phyloP scores from a whole-genome alignment of 352 stramenopile genomes.

The Phytophthora hybrid region DNA sequence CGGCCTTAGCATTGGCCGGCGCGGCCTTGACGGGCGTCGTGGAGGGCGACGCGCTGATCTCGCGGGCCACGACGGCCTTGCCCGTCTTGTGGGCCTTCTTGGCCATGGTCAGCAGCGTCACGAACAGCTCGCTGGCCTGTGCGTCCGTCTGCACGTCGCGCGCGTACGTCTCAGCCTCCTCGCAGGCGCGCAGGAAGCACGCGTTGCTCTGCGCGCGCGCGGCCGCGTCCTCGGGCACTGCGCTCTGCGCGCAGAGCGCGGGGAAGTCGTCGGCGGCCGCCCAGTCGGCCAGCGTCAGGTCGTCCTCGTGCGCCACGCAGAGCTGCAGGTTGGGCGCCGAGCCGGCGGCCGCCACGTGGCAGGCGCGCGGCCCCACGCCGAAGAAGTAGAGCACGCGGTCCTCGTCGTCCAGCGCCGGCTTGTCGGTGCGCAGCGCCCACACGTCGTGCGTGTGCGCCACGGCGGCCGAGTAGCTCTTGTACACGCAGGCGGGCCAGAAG shows the following conservation, averaged over 20 bases:
- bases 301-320: conserved; percentile 54
- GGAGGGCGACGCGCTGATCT: conserved; percentile 26
- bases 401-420: conserved; percentile 67
- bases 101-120: conserved; percentile 42
- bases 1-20: conserved; percentile 3
- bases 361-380: conserved; percentile 56
- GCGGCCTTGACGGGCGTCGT: conserved; percentile 15
- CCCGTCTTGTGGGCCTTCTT: conserved; percentile 31
- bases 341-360: conserved; percentile 35
- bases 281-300: conserved; percentile 42
- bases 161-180: conserved; percentile 51
- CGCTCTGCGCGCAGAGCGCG: conserved; percentile 43
- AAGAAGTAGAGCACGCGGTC: conserved; percentile 88
- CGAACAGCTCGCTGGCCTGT: conserved; percentile 43
- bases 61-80: conserved; percentile 26
- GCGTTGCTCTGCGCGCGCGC: conserved; percentile 50
- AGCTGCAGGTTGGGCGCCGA: conserved; percentile 60
- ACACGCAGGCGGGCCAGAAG: conserved; percentile 82
- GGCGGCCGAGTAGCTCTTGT: conserved; percentile 62
- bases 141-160: conserved; percentile 38
- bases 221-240: conserved; percentile 47
- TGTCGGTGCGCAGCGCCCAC: conserved; percentile 43
- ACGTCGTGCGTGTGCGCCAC: conserved; percentile 59
- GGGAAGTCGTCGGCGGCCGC: conserved; percentile 41
- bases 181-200: conserved; percentile 61